Evolutionary conservation across 495 filamentous ascomycete genomes (phyloP), one percentile per base, ranked within the genome.

Genomic region (Xylaria intraflava): DNA sequence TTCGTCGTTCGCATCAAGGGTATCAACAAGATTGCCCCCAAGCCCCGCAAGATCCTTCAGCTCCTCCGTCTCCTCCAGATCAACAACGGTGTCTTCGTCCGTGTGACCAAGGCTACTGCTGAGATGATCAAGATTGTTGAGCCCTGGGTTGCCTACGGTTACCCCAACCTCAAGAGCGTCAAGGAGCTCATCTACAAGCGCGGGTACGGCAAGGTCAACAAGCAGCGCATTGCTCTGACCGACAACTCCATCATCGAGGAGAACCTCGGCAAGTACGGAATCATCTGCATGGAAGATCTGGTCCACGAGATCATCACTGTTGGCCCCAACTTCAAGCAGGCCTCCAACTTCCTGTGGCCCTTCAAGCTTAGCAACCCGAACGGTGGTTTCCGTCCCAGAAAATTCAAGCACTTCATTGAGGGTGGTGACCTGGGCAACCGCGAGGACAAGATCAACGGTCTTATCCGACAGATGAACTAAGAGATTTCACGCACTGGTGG

Each of bases 21-120:
- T 95, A 98, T 98, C 90, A 97, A 97, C 87, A 97, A 98, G 86
- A 97, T 98, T 64, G 83, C 93, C 70, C 93, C 93, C 68, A 97
- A 98, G 86, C 94, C 94, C 75, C 90, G 94, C 80, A 97, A 98
- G 86, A 97, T 96, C 69, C 84, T 98, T 59, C 93, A 97, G 78
- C 88, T 98, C 40, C 90, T 98, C 70, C 92, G 93, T 78, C 88
- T 98, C 60, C 85, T 97, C 69, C 93, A 98, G 81, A 97, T 98
- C 87, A 98, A 98, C 90, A 96, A 93, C 76, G 94, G 92, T 77
- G 88, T 95, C 76, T 98, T 98, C 78, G 78, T 98, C 72, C 87
- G 86, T 66, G 79, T 96, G 64, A 97, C 90, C 78, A 97, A 98
- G 87, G 93, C 93, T 52, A 98, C 94, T 67, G 72, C 84, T 62